These are phyloP conservation scores for Fusarium cicatricum DNA, from an alignment of 2,329 filamentous ascomycete genomes.

Conservation along the genomic window DNA sequence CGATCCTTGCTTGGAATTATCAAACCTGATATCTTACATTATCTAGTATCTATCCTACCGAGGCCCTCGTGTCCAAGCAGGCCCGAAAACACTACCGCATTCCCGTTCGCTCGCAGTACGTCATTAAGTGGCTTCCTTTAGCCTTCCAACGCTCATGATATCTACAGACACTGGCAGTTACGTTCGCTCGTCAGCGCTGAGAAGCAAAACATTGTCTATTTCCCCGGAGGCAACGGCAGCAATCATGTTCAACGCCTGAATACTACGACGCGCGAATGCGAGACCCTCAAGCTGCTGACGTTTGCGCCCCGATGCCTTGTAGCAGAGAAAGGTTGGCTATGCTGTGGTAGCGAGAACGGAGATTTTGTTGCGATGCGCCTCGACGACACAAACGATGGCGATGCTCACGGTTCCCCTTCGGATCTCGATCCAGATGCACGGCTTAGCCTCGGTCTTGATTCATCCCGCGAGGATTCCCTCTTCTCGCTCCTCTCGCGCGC, in stretches of 20 bases:
- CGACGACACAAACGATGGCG: constrained; percentile 47
- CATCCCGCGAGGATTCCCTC: constrained; percentile 46
- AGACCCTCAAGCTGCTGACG: constrained; percentile 74
- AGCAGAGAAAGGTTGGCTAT: constrained; percentile 88
- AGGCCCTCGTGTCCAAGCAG: constrained; percentile 67
- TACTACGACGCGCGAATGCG: constrained; percentile 73
- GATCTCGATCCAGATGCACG: constrained; percentile 48
- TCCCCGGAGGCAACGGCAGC: constrained; percentile 77
- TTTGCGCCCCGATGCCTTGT: constrained; percentile 86
- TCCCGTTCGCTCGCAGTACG: constrained; percentile 71
- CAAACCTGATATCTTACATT: constrained; percentile 14
- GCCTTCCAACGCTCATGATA: constrained; percentile 23
- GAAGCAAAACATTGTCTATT: constrained; percentile 81
- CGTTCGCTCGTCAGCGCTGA: constrained; percentile 89
- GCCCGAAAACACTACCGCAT: constrained; percentile 74
- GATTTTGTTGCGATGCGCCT: constrained; percentile 85
- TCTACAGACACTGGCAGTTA: constrained; percentile 80
- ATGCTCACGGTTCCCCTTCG: constrained; percentile 36
- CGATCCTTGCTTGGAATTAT: constrained; percentile 18
- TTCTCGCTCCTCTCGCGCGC: constrained; percentile 51
- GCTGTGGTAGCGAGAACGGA: constrained; percentile 86
- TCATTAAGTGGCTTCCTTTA: constrained; percentile 38
- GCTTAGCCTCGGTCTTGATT: constrained; percentile 43
- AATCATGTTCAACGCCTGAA: constrained; percentile 72
- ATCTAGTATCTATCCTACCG: constrained; percentile 70